Percentiles rank a stretch among this genome's conserved stretches.
Evolutionary conservation across 2,329 filamentous ascomycete genomes (phyloP).

Genomic region (Aspergillus flavus): DNA sequence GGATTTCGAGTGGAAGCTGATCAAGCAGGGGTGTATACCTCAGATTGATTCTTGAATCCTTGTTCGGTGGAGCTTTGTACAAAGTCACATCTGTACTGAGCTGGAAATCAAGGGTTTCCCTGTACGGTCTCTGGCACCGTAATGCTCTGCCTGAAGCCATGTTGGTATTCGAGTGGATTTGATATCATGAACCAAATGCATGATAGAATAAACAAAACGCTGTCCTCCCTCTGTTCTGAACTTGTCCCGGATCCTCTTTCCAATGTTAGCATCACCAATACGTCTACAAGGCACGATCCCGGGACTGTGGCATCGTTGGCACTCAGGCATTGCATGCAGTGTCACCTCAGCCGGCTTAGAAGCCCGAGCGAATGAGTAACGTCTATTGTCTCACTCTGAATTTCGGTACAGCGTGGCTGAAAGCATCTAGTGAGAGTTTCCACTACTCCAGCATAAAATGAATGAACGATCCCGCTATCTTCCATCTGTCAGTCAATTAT

Average conservation of each 20-base stretch:
- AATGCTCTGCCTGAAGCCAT: conserved; percentile 10
- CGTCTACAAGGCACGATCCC: background rate
- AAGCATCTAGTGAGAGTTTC: background rate
- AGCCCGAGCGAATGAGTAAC: background rate
- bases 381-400: background rate
- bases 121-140: background rate
- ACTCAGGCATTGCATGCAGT: background rate
- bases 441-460: background rate
- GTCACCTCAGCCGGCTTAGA: background rate
- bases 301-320: background rate
- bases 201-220: too few species aligned
- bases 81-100: background rate
- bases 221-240: background rate
- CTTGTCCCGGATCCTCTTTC: background rate
- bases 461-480: too few species aligned
- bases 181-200: background rate
- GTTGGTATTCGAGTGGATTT: background rate
- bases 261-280: background rate
- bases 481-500: background rate
- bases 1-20: conserved; percentile 3
- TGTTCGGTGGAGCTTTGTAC: conserved; percentile 4
- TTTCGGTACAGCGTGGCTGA: background rate
- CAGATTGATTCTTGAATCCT: background rate
- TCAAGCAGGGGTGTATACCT: background rate
- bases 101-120: background rate